Evolutionary conservation across 163 green algal genomes (phyloP).

Genomic region (Scenedesmus sp.): DNA sequence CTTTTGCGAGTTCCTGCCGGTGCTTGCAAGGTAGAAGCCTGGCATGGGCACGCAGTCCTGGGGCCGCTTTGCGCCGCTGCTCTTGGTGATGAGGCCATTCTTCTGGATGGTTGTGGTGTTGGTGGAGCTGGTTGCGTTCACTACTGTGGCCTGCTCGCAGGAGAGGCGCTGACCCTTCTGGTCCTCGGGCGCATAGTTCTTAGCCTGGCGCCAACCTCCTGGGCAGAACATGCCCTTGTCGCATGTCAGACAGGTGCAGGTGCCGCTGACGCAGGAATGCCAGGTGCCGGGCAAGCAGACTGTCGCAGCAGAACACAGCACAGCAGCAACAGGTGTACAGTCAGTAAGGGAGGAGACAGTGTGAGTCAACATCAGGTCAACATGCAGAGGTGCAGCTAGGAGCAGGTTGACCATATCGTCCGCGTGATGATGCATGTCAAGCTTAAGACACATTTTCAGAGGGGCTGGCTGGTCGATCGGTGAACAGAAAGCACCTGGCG

Average conservation of each 20-base stretch:
- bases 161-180: background rate
- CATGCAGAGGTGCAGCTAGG: too few species aligned
- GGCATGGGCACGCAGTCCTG: constrained; percentile 33
- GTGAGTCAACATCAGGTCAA: background rate
- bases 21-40: background rate
- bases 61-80: background rate
- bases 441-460: background rate
- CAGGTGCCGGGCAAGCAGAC: background rate
- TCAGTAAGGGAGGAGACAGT: background rate
- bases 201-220: background rate
- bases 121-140: background rate
- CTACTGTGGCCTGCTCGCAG: background rate
- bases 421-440: too few species aligned
- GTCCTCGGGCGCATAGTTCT: background rate
- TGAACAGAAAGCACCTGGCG: background rate
- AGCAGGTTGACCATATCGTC: background rate
- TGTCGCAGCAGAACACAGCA: background rate
- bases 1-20: background rate
- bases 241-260: background rate
- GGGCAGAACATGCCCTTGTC: constrained; percentile 1
- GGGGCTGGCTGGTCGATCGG: too few species aligned
- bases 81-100: constrained; percentile 23
- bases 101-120: background rate
- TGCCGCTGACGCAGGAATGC: background rate
- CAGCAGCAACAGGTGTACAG: background rate